phyloP scores from a whole-genome alignment of 2,329 filamentous ascomycete species.

The Lithohypha guttulata region DNA sequence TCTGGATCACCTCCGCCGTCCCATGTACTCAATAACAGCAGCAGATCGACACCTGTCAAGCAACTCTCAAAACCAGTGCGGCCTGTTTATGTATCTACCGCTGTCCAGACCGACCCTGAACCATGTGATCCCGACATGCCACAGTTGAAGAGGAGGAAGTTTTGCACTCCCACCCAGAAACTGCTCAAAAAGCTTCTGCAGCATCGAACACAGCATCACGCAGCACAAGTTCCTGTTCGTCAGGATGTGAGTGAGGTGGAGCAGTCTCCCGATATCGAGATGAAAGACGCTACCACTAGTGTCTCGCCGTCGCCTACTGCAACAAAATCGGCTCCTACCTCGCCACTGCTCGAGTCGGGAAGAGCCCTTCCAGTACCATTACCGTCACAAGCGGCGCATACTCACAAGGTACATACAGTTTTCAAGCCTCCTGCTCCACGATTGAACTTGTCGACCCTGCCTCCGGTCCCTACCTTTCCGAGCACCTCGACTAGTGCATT shows the following conservation, averaged over 20 bases:
- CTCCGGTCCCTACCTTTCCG: constrained; percentile 20
- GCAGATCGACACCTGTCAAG: constrained; percentile 1
- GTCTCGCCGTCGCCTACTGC: constrained; percentile 15
- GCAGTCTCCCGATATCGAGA: constrained; percentile 32
- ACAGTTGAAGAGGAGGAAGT: constrained; percentile 24
- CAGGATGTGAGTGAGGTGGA: constrained; percentile 13
- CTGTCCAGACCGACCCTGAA: constrained; percentile 36
- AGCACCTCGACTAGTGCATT: constrained; percentile 22
- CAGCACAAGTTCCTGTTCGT: constrained; percentile 13
- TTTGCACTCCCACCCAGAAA: constrained; percentile 33
- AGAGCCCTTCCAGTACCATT: constrained; percentile 10
- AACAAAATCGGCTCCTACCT: constrained; percentile 11
- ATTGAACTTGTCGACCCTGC: constrained; percentile 28
- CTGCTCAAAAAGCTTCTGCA: constrained; percentile 33
- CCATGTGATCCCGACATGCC: constrained; percentile 25
- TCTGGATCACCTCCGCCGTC: constrained; percentile 6
- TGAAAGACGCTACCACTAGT: constrained; percentile 33
- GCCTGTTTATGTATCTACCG: constrained; percentile 31
- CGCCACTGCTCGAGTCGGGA: constrained; percentile 7
- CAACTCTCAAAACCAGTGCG: neutral
- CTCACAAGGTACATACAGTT: constrained; percentile 8
- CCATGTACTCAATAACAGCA: constrained; percentile 2
- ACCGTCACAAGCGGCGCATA: constrained; percentile 22
- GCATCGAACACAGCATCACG: constrained; percentile 25
- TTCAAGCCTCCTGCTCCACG: constrained; percentile 24